Base-by-base conservation (phyloP, 1,284 basidiomycete species). In the Tilletia walkeri region DNA sequence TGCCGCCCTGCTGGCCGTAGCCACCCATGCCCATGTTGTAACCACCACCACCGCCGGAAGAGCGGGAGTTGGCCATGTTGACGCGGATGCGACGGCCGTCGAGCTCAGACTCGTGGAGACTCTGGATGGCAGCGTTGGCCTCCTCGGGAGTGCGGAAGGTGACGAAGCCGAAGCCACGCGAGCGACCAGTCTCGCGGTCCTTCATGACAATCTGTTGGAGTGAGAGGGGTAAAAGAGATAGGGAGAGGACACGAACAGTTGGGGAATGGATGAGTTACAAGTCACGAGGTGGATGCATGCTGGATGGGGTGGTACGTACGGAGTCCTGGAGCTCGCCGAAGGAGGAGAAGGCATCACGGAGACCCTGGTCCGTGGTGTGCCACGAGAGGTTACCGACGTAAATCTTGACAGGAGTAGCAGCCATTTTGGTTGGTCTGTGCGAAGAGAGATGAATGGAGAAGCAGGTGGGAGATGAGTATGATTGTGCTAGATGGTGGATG, bases 181-280 rank as follows among this genome's bases (percentile, higher is more conserved):
- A 95, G 84, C 94, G 92, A 78, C 93, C 92, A 75, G 94, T 95
- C 84, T 95, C 94, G 83, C 94, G 92, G 87, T 96, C 94, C 87
- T 93, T 92, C 94, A 95, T 95, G 86, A 96, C 94, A 69, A 82
- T 78, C 34, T 53, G 45, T 30, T 14, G 1, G 14, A n/a, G 50
- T 7, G 50, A 4, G 50, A 7, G 24, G 18, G 50, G 54, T 3
- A 24, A 34, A 34, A 24, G 24, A 30, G 24, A 30, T 30, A 30
- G 24, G 2, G 24, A 30, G 24, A 30, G 24, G 24, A 30, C 24
- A 30, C 24, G 24, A 30, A 30, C 1, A 2, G 24, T 30, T 30
- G 16, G 50, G 50, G 9, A 34, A 3, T 4, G 54, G 12, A 56
- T 20, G 24, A 56, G 20, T 12, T 1, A 56, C 6, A 24, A 30